A percentile compares a stretch with the other conserved stretches of the same genome.
Conservation (phyloP, 129 eudicot genomes). For the Flaveria linearis region DNA sequence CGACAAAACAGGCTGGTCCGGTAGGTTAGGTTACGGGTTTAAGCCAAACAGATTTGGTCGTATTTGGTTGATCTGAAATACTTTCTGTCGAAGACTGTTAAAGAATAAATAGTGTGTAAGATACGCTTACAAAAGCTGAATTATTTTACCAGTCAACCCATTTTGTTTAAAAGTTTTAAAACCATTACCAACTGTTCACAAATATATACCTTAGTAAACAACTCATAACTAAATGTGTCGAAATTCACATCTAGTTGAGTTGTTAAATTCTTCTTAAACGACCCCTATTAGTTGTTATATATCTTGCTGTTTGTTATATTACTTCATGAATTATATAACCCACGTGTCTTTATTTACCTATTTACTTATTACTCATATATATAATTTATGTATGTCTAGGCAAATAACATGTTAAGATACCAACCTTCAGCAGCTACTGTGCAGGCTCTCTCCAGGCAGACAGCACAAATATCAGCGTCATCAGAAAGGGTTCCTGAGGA, state of each 20-base stretch:
- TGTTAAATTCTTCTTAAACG: conserved; percentile 4
- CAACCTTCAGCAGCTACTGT: conserved; percentile 95
- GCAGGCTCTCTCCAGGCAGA: conserved; percentile 90
- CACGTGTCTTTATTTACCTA: background rate
- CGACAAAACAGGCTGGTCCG: background rate
- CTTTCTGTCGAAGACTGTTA: background rate
- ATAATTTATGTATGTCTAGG: background rate
- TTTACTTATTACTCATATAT: background rate
- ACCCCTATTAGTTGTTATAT: background rate
- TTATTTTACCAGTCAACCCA: background rate
- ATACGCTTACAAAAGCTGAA: background rate
- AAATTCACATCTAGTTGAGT: background rate
- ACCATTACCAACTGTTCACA: background rate
- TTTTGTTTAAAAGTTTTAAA: background rate
- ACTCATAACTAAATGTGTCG: background rate
- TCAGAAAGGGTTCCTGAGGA: conserved; percentile 56
- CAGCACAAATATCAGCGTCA: conserved; percentile 84
- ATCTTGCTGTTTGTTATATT: background rate
- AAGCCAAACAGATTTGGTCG: background rate
- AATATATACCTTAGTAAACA: background rate
- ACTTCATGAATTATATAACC: background rate
- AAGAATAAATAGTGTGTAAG: background rate
- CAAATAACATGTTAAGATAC: conserved; percentile 22
- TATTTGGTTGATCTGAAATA: background rate
- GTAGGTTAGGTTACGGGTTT: background rate